phyloP scores from a whole-genome alignment of 2,329 filamentous ascomycete species.

The Parafenestella ontariensis region DNA sequence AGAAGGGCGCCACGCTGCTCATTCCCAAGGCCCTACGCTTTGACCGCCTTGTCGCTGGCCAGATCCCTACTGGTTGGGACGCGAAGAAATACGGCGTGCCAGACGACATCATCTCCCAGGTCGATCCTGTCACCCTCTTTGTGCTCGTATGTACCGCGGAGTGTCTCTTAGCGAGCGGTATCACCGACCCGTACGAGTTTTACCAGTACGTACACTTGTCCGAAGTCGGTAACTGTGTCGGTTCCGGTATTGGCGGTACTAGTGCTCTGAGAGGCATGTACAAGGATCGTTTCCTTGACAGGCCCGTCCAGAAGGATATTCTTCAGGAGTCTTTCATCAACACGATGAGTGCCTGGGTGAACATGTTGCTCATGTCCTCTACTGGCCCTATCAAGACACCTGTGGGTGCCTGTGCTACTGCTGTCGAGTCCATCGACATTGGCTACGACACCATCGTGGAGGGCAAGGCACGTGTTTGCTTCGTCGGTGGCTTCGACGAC shows the following conservation, averaged over 20 bases:
- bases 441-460: slow-evolving; percentile 98
- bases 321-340: slow-evolving; percentile 99
- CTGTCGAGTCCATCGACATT: slow-evolving; percentile 96
- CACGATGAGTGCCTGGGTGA: slow-evolving; percentile 99
- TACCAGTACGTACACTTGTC: slow-evolving; percentile 99
- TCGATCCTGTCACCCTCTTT: slow-evolving; percentile 94
- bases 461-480: slow-evolving; percentile 95
- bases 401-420: slow-evolving; percentile 95
- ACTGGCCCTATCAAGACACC: slow-evolving; percentile 99
- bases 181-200: slow-evolving; percentile 99
- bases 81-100: slow-evolving; percentile 95
- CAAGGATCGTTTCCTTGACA: slow-evolving; percentile 95
- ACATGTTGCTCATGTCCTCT: slow-evolving; percentile 97
- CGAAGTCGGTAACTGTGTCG: slow-evolving; percentile 96
- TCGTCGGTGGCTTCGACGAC: slow-evolving; percentile 98
- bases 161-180: slow-evolving; percentile 87
- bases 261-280: slow-evolving; percentile 96
- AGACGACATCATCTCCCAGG: slow-evolving; percentile 96
- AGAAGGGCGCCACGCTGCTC: slow-evolving; percentile 92
- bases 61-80: slow-evolving; percentile 97
- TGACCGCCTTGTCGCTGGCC: slow-evolving; percentile 94
- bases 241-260: slow-evolving; percentile 97
- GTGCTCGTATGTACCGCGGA: slow-evolving; percentile 94
- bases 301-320: slow-evolving; percentile 97
- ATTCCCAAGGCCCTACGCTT: slow-evolving; percentile 98